A percentile compares a stretch with the other conserved stretches of the same genome.
Conservation (phyloP, 192 early-diverging fungal species). For the Glomus cerebriforme region DNA sequence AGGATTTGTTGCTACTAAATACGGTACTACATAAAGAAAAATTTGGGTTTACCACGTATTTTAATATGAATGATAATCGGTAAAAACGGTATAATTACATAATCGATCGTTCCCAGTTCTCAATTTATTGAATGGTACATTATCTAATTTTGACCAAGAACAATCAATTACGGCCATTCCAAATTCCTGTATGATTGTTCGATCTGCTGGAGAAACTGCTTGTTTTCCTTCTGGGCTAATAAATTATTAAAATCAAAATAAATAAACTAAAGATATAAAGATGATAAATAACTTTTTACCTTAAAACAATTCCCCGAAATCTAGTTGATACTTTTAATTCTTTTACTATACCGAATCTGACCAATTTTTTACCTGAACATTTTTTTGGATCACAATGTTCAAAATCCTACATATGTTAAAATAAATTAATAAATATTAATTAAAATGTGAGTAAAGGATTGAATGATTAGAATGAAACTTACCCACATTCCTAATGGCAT, state of each 20-base stretch:
- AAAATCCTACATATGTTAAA: slow-evolving; percentile 75
- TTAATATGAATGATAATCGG: background rate
- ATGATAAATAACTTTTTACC: slow-evolving; percentile 42
- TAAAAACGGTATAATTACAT: slow-evolving; percentile 44
- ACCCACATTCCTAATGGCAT: slow-evolving; percentile 81
- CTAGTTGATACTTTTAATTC: slow-evolving; percentile 78
- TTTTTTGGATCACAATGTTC: slow-evolving; percentile 99
- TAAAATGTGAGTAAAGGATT: background rate
- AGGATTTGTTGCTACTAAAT: slow-evolving; percentile 93
- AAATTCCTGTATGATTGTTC: slow-evolving; percentile 68
- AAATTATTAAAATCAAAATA: background rate
- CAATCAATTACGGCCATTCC: slow-evolving; percentile 96
- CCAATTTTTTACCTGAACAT: slow-evolving; percentile 91
- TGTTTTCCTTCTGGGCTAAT: slow-evolving; percentile 79
- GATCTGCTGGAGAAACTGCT: slow-evolving; percentile 86
- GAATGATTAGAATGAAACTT: background rate
- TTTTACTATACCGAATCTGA: slow-evolving; percentile 76
- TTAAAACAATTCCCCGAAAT: slow-evolving; percentile 90
- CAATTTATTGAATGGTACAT: slow-evolving; percentile 93
- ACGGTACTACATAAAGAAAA: slow-evolving; percentile 67
- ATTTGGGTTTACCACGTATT: background rate
- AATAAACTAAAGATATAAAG: background rate
- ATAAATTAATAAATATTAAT: background rate
- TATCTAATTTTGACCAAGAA: slow-evolving; percentile 92
- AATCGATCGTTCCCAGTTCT: slow-evolving; percentile 83